These are phyloP conservation scores for Dunaliella sp. DNA, from an alignment of 139 green algal species.

Conservation along the genomic window DNA sequence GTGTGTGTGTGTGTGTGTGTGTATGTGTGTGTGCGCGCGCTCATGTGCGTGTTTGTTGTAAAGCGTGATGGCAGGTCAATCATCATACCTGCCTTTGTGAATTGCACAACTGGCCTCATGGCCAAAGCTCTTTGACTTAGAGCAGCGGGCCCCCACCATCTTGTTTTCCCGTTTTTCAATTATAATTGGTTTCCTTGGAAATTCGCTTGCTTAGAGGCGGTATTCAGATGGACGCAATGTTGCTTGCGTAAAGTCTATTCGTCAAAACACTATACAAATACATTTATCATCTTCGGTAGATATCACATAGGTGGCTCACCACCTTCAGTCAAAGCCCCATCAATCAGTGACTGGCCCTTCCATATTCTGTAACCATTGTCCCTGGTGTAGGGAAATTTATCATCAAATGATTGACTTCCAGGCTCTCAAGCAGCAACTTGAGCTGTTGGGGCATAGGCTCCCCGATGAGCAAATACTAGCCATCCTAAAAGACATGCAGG, in stretches of 20 bases:
- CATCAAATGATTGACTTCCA: conserved; percentile 39
- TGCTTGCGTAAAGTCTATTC: background rate
- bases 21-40: background rate
- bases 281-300: background rate
- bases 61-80: too few relatives aligned
- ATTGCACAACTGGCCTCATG: background rate
- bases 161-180: background rate
- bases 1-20: background rate
- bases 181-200: background rate
- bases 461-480: conserved; percentile 34
- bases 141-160: background rate
- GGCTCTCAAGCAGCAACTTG: conserved; percentile 37
- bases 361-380: background rate
- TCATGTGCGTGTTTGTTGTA: background rate
- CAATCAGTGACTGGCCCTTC: background rate
- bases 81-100: background rate
- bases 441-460: conserved; percentile 36
- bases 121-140: background rate
- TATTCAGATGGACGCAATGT: too few relatives aligned
- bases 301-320: background rate
- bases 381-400: background rate
- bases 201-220: too few relatives aligned
- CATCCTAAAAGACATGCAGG: conserved; percentile 44
- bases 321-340: background rate
- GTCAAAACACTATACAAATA: background rate